phyloP scores from a whole-genome alignment of 2,329 filamentous ascomycete species.

The Ophiostoma sp. region DNA sequence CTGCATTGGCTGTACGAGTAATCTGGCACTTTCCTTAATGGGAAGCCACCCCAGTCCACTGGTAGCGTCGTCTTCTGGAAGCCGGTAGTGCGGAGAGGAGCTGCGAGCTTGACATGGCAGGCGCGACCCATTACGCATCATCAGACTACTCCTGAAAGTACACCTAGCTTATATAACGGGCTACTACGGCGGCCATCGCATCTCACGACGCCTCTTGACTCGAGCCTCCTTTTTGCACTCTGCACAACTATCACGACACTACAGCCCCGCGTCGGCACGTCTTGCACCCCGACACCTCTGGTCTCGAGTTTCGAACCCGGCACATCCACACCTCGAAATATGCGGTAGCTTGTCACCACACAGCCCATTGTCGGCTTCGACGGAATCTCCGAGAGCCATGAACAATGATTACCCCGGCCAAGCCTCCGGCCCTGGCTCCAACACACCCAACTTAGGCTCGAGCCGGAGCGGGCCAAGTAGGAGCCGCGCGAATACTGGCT shows the following conservation, averaged over 20 bases:
- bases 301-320: conserved; percentile 1
- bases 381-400: conserved; percentile 16
- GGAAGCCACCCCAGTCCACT: neutral
- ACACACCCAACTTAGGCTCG: neutral
- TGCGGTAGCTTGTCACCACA: conserved; percentile 19
- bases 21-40: too few relatives aligned
- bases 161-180: neutral
- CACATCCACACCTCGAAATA: conserved; percentile 17
- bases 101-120: conserved; percentile 1
- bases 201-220: neutral
- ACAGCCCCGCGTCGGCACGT: neutral
- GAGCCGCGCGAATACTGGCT: conserved; percentile 17
- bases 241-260: neutral
- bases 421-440: conserved; percentile 2
- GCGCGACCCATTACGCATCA: conserved; percentile 13
- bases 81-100: neutral
- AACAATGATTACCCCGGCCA: conserved; percentile 17
- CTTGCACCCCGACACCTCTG: conserved; percentile 3
- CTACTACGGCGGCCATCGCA: neutral
- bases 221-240: neutral
- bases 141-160: conserved; percentile 10
- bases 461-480: conserved; percentile 12
- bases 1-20: too few relatives aligned
- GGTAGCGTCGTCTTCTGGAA: neutral
- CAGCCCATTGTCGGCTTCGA: conserved; percentile 12